phyloP scores from a whole-genome alignment of 805 yeast genomes.

The Wickerhamiella brachini region DNA sequence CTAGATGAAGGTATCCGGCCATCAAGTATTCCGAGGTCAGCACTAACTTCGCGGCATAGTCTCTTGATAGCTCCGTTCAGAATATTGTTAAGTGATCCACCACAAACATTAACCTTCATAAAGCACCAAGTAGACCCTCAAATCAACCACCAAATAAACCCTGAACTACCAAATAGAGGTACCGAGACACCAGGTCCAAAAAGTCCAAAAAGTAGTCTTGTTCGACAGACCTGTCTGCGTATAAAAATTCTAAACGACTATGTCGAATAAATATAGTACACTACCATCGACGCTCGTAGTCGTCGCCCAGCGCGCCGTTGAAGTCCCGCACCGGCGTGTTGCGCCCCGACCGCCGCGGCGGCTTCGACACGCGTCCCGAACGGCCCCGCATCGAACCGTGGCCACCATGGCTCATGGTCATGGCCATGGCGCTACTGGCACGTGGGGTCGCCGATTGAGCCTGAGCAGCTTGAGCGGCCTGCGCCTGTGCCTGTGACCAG shows the following conservation, averaged over 20 bases:
- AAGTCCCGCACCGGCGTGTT: not conserved
- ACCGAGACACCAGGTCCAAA: too few relatives aligned
- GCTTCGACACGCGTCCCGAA: not conserved
- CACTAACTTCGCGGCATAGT: too few relatives aligned
- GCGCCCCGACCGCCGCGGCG: not conserved
- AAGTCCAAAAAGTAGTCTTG: too few relatives aligned
- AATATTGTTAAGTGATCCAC: too few relatives aligned
- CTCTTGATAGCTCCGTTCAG: too few relatives aligned
- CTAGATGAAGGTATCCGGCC: too few relatives aligned
- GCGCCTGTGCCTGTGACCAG: not conserved
- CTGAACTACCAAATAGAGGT: too few relatives aligned
- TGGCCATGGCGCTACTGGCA: not conserved
- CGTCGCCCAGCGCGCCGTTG: not conserved
- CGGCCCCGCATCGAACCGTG: not conserved
- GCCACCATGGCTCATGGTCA: not conserved
- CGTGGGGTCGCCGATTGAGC: not conserved
- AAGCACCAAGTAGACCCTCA: too few relatives aligned
- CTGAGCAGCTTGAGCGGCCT: not conserved
- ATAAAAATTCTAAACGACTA: not conserved
- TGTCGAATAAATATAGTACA: not conserved
- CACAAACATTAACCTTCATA: too few relatives aligned
- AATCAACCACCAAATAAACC: too few relatives aligned
- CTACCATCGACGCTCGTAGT: not conserved
- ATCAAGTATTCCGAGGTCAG: too few relatives aligned
- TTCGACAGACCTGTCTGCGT: too few relatives aligned